Evolutionary conservation across 2,329 filamentous ascomycete species (phyloP).

Genomic region (Talaromyces sp.): DNA sequence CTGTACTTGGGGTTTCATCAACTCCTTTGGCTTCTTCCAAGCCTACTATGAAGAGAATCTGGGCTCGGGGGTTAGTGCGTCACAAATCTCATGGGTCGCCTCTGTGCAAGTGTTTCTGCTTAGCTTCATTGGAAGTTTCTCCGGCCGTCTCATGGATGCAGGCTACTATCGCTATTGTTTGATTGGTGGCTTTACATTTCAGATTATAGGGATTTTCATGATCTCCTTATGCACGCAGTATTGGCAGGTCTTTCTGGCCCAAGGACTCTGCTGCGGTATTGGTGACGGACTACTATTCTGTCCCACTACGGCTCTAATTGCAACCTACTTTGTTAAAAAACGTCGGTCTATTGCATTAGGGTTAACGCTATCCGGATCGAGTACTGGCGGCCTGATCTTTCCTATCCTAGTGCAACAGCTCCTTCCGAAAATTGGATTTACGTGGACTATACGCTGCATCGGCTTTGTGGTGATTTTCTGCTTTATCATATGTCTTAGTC

Average conservation of each 20-base stretch:
- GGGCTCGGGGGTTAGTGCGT: slow-evolving; percentile 31
- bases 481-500: no score
- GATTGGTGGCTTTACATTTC: slow-evolving; percentile 32
- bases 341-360: no score
- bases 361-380: no score
- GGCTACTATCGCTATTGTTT: slow-evolving; percentile 39
- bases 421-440: no score
- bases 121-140: slow-evolving; percentile 44
- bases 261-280: slow-evolving; percentile 45
- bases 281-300: slow-evolving; percentile 45
- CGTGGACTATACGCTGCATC: no score
- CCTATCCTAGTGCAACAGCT: no score
- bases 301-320: slow-evolving; percentile 39
- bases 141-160: slow-evolving; percentile 43
- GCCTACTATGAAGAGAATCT: slow-evolving; percentile 39
- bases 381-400: no score
- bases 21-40: slow-evolving; percentile 48
- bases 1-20: slow-evolving; percentile 28
- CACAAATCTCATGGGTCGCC: slow-evolving; percentile 48
- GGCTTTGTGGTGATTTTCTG: no score
- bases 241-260: slow-evolving; percentile 52
- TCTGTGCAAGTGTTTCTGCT: slow-evolving; percentile 44
- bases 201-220: slow-evolving; percentile 47
- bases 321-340: slow-evolving; percentile 44
- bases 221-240: slow-evolving; percentile 46